Evolutionary conservation across 2,329 filamentous ascomycete genomes (phyloP), one percentile per base, ranked within the genome.

Genomic region (Escovopsis sp.): DNA sequence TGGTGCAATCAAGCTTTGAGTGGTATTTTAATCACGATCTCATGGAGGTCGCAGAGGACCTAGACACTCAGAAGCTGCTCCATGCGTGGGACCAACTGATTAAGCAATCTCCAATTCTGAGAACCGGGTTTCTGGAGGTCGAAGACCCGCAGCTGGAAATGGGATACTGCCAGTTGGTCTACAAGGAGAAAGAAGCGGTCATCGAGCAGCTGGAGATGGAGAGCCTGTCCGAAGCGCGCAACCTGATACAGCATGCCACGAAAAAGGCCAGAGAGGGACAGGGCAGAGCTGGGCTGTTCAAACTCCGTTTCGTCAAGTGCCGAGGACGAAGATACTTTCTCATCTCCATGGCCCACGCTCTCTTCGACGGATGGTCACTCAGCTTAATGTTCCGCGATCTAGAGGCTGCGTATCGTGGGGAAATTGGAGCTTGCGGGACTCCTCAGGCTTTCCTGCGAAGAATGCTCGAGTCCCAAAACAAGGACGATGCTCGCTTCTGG

Each of bases 301-400:
- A 73, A 36, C 46, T 78, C 1, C 54, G 52, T 0, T 55, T 72
- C 35, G 56, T 55, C 3, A 47, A 40, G 5, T 49, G 53, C 1
- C 55, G 41, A 3, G 45, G 39, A 12, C 48, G 46, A 26, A 54
- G 39, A 4, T 71, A 66, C 37, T 42, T 77, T 2, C 48, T 77
- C 4, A 52, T 94, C 1, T 87, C 84, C 0, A 75, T 94, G 27
- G 70, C 86, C 0, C 87, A 94, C 55, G 84, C 86, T 2, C 64
- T 94, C 15, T 94, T 94, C 44, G 87, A 94, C 49, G 87, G 87
- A 1, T 86, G 78, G 72, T 93, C 86, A 3, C 66, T 94, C 11
- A 63, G 65, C 4, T 58, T 92, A 13, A 55, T 94, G 2, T 84
- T 90, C 45, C 61, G 68, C 30, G 76, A 90, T 47, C 67, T 94